Conservation (phyloP, 352 stramenopile species). For the Globisporangium cystogenes region DNA sequence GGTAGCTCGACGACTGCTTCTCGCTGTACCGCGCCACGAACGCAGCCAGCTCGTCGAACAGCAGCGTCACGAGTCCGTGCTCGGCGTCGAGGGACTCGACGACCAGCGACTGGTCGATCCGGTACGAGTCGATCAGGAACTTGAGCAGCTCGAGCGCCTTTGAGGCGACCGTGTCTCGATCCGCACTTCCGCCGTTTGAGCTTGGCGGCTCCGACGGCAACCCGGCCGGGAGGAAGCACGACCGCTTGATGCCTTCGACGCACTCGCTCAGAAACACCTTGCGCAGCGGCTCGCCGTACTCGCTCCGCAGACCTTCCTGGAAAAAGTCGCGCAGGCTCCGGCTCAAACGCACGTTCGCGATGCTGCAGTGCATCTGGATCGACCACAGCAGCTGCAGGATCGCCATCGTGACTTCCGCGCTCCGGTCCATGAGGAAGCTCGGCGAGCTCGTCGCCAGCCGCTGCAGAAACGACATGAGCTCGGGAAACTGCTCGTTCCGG, state of each 20-base stretch:
- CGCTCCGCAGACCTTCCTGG: conserved; percentile 69
- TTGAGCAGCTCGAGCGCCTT: conserved; percentile 81
- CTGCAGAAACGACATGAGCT: conserved; percentile 79
- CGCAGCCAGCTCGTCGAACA: conserved; percentile 82
- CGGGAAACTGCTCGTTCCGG: conserved; percentile 55
- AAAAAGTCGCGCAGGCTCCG: conserved; percentile 75
- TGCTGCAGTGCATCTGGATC: conserved; percentile 72
- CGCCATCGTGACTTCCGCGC: conserved; percentile 47
- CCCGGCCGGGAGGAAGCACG: conserved; percentile 34
- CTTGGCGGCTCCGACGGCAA: conserved; percentile 4
- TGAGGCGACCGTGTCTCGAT: conserved; percentile 42
- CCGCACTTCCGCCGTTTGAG: conserved; percentile 5
- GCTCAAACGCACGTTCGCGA: conserved; percentile 51
- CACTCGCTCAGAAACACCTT: conserved; percentile 71
- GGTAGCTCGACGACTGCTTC: conserved; percentile 48
- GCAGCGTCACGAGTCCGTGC: conserved; percentile 59
- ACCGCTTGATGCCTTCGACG: conserved; percentile 73
- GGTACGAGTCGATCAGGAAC: conserved; percentile 85
- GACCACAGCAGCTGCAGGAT: conserved; percentile 79
- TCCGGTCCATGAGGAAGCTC: conserved; percentile 68
- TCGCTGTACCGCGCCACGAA: conserved; percentile 59
- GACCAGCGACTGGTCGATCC: conserved; percentile 53
- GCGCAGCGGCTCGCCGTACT: conserved; percentile 58
- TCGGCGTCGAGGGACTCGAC: conserved; percentile 73
- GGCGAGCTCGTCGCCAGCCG: conserved; percentile 58